Conservation (phyloP, 768 basidiomycete species). For the Podaxis sp. region DNA sequence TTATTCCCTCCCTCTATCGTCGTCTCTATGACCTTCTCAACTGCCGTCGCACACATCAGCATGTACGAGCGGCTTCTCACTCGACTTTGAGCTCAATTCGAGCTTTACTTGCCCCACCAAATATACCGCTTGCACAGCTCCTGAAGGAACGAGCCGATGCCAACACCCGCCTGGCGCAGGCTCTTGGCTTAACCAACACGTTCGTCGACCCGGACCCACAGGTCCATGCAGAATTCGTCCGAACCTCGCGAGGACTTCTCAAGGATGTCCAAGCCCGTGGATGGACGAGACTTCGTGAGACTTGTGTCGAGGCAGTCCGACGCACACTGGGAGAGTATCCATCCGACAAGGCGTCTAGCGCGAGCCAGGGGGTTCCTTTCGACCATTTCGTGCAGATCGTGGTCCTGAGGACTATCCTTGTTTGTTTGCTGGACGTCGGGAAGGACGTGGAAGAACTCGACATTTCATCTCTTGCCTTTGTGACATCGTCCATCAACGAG, state of each 20-base stretch:
- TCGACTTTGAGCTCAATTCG: constrained; percentile 8
- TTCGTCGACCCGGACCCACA: constrained; percentile 39
- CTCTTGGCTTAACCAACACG: constrained; percentile 40
- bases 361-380: constrained; percentile 20
- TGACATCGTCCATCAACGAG: constrained; percentile 37
- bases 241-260: constrained; percentile 25
- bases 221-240: constrained; percentile 32
- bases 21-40: neutral
- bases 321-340: constrained; percentile 15
- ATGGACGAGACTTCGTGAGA: constrained; percentile 29
- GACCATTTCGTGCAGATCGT: constrained; percentile 39
- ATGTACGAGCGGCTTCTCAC: neutral
- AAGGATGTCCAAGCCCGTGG: constrained; percentile 20
- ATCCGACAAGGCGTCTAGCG: neutral
- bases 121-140: constrained; percentile 12
- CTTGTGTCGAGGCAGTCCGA: constrained; percentile 27
- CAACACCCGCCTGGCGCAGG: constrained; percentile 29
- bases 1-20: neutral
- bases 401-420: constrained; percentile 37
- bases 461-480: constrained; percentile 26
- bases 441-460: constrained; percentile 24
- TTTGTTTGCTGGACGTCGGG: constrained; percentile 34
- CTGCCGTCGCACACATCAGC: neutral
- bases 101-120: constrained; percentile 13
- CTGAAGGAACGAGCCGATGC: constrained; percentile 29